A percentile compares a stretch with the other conserved stretches of the same genome.
Conservation (phyloP, 108 stramenopile species). For the Schizochytrium sp. region DNA sequence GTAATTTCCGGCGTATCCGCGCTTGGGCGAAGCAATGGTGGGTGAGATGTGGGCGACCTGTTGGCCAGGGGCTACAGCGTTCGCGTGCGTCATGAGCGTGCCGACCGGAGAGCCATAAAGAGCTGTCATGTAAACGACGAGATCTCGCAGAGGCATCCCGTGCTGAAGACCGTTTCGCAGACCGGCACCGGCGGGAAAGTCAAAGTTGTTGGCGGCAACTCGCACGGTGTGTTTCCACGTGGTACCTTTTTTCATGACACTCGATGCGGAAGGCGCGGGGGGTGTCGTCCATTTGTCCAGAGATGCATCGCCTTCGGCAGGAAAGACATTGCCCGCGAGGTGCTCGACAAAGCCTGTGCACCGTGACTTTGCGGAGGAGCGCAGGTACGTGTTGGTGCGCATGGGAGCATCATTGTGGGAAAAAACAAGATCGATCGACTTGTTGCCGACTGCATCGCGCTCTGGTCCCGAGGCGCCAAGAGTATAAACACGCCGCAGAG, state of each 20-base stretch:
- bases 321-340: neutral
- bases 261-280: neutral
- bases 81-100: constrained; percentile 14
- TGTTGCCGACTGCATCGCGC: neutral
- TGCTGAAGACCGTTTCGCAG: neutral
- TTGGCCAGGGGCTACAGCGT: neutral
- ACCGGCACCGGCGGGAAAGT: neutral
- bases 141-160: neutral
- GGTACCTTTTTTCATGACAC: neutral
- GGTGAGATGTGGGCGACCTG: constrained; percentile 24
- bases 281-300: neutral
- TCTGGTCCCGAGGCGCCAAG: neutral
- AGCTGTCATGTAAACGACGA: neutral
- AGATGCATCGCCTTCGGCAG: neutral
- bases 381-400: neutral
- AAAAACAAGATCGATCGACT: neutral
- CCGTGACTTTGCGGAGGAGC: neutral
- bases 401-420: neutral
- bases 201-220: neutral
- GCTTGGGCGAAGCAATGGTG: constrained; percentile 24
- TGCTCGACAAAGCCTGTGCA: neutral
- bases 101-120: constrained; percentile 18
- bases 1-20: constrained; percentile 25
- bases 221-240: neutral
- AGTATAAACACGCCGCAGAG: neutral